phyloP scores from a whole-genome alignment of 2,329 filamentous ascomycete genomes.

The Diaporthe sp. region DNA sequence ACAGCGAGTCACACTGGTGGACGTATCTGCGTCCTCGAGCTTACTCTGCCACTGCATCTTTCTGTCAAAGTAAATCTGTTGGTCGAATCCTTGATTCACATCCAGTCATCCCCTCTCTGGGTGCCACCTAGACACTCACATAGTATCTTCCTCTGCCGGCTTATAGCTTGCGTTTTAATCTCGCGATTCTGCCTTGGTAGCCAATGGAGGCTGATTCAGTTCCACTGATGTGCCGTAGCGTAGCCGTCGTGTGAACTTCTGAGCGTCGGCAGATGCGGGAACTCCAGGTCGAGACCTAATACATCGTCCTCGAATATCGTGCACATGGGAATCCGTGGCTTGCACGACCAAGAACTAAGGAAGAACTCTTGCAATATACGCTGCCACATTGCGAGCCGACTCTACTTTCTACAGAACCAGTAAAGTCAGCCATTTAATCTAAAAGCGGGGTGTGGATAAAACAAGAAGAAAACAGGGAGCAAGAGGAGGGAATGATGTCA shows the following conservation, averaged over 20 bases:
- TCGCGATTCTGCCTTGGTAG: neutral
- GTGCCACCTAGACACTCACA: too few species aligned
- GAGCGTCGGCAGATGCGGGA: neutral
- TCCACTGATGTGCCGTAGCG: neutral
- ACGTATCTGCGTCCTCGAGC: neutral
- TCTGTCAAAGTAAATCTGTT: neutral
- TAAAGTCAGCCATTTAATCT: too few species aligned
- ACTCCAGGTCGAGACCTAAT: neutral
- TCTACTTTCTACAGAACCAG: too few species aligned
- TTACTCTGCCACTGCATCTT: neutral
- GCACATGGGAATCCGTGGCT: neutral
- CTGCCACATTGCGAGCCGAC: too few species aligned
- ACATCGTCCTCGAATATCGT: too few species aligned
- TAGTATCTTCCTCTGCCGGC: neutral
- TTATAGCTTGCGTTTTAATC: neutral
- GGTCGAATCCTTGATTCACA: neutral
- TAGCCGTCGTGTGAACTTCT: neutral
- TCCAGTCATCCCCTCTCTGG: too few species aligned
- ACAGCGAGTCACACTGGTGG: neutral
- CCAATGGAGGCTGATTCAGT: neutral
- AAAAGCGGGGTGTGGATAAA: too few species aligned
- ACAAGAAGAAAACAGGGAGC: too few species aligned
- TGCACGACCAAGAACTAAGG: neutral
- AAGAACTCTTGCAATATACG: neutral
- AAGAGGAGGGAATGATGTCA: too few species aligned